These are phyloP conservation scores for Scedosporium minutisporum DNA, from an alignment of 2,329 filamentous ascomycete species.

Conservation along the genomic window DNA sequence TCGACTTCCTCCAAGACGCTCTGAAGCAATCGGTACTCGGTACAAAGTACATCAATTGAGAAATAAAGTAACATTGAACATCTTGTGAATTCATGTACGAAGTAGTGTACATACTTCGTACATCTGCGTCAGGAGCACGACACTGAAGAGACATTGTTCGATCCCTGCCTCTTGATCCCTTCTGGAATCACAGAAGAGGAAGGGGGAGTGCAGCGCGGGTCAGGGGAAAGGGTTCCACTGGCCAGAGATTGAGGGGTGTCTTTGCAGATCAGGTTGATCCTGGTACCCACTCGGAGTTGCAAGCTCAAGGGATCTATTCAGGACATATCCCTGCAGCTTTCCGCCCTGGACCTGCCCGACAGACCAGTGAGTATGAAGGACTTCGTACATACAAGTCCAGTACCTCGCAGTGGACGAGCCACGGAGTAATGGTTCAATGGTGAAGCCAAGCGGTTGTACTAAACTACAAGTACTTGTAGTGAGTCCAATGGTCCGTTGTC, in stretches of 20 bases:
- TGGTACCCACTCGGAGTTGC: not conserved
- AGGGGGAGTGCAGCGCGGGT: not conserved
- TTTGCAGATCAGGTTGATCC: not conserved
- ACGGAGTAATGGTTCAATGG: too few relatives aligned
- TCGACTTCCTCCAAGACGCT: too few relatives aligned
- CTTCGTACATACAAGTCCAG: not conserved
- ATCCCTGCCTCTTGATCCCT: not conserved
- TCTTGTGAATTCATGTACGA: too few relatives aligned
- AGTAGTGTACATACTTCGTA: too few relatives aligned
- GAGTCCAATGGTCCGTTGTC: not conserved
- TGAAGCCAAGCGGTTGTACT: too few relatives aligned
- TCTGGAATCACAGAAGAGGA: not conserved
- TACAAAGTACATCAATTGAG: too few relatives aligned
- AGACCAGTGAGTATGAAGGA: not conserved
- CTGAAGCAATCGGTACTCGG: too few relatives aligned
- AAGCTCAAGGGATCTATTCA: not conserved
- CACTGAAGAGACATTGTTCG: not conserved
- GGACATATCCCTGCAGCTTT: not conserved
- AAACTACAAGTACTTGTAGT: too few relatives aligned
- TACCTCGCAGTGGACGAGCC: too few relatives aligned
- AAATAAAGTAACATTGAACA: too few relatives aligned
- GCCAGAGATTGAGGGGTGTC: conserved; percentile 1
- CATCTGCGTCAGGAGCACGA: not conserved
- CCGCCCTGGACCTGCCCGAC: not conserved
- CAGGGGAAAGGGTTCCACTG: not conserved